A percentile compares a stretch with the other conserved stretches of the same genome.
phyloP scores from a whole-genome alignment of 2,329 filamentous ascomycete genomes.

The Aspergillus thermomutatus region DNA sequence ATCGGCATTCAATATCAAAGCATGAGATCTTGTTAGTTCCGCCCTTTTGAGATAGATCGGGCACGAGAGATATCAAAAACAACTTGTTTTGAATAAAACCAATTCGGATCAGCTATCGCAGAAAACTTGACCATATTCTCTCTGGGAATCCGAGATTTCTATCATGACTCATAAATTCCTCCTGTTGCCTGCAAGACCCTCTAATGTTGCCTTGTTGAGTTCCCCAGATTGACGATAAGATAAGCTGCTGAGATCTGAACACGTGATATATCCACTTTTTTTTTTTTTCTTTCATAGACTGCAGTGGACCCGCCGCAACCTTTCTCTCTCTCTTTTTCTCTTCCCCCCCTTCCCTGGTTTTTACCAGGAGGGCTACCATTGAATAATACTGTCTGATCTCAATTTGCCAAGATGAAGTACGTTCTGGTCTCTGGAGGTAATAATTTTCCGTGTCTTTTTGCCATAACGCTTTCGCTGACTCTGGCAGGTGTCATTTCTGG shows the following conservation, averaged over 20 bases:
- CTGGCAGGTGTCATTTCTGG: conserved; percentile 46
- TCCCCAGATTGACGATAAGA: background rate
- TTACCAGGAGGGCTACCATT: conserved; percentile 15
- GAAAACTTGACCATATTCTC: background rate
- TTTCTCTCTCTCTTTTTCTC: conserved; percentile 11
- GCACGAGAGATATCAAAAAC: no score
- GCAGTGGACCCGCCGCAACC: background rate
- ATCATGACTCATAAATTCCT: background rate
- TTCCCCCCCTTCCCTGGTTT: conserved; percentile 17
- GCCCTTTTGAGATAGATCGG: no score
- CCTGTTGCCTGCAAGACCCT: background rate
- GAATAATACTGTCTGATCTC: conserved; percentile 1
- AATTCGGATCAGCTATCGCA: no score
- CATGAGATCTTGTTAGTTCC: background rate
- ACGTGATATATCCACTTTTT: conserved; percentile 2
- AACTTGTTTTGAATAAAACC: no score
- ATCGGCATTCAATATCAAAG: background rate
- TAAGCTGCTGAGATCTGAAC: background rate
- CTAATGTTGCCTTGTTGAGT: background rate
- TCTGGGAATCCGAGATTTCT: no score
- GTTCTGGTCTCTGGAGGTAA: conserved; percentile 75
- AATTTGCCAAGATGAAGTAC: conserved; percentile 66
- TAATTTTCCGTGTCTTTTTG: conserved; percentile 20
- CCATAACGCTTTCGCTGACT: conserved; percentile 4
- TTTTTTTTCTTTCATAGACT: conserved; percentile 5